phyloP scores from a whole-genome alignment of 2,329 filamentous ascomycete genomes.

The Ophiocordyceps unilateralis region DNA sequence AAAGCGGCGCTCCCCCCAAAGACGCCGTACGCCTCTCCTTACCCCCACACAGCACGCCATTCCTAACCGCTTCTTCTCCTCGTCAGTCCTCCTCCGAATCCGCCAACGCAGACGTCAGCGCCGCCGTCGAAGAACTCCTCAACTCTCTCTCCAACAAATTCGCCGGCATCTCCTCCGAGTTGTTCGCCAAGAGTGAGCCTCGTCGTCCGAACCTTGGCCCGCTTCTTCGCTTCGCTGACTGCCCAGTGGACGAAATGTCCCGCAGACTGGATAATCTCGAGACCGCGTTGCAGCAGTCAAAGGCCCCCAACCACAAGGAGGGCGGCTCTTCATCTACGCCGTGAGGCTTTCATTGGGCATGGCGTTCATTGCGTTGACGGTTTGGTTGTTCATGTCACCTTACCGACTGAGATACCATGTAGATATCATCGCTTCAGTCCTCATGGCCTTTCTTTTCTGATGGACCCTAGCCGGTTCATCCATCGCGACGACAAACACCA shows the following conservation, averaged over 20 bases:
- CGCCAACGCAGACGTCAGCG: conserved; percentile 47
- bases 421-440: no score
- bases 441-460: no score
- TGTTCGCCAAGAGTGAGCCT: conserved; percentile 68
- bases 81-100: conserved; percentile 18
- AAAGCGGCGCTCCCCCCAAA: neutral
- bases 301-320: conserved; percentile 18
- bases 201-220: neutral
- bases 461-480: no score
- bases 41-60: conserved; percentile 18
- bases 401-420: neutral
- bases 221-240: neutral
- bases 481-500: no score
- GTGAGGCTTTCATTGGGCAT: no score
- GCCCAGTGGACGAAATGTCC: conserved; percentile 83
- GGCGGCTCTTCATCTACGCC: conserved; percentile 16
- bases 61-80: neutral
- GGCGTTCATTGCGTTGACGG: no score
- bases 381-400: no score
- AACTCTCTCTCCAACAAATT: conserved; percentile 78
- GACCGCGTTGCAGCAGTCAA: conserved; percentile 46
- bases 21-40: conserved; percentile 3
- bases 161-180: conserved; percentile 65
- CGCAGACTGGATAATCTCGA: conserved; percentile 71
- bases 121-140: conserved; percentile 72